Evolutionary conservation across 148 eudicot species (phyloP).

Genomic region (Beta vulgaris): DNA sequence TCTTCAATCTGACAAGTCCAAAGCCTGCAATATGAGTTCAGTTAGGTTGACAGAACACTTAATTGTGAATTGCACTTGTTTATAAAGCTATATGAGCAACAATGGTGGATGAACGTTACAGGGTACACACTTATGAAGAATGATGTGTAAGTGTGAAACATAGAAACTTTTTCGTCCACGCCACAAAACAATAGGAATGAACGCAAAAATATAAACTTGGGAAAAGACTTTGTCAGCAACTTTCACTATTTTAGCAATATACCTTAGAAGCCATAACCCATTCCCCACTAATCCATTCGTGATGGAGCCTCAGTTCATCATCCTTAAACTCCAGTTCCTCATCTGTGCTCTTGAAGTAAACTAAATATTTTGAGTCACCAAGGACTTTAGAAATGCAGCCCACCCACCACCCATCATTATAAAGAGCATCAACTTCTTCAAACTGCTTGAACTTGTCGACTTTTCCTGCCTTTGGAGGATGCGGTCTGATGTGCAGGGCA

Average conservation of each 20-base stretch:
- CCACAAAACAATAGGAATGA: background rate
- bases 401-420: conserved; percentile 94
- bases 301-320: conserved; percentile 67
- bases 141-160: background rate
- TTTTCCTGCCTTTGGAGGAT: conserved; percentile 47
- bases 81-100: background rate
- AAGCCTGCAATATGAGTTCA: conserved; percentile 24
- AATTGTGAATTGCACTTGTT: background rate
- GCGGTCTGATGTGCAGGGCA: conserved; percentile 59
- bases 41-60: background rate
- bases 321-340: conserved; percentile 61
- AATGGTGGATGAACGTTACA: background rate
- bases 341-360: conserved; percentile 53
- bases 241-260: background rate
- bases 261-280: conserved; percentile 74
- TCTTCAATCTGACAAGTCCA: conserved; percentile 24
- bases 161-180: background rate
- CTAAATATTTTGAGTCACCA: conserved; percentile 43
- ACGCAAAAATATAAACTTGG: background rate
- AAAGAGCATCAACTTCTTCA: conserved; percentile 81
- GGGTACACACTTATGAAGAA: background rate
- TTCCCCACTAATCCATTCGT: conserved; percentile 77
- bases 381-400: conserved; percentile 66
- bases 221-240: background rate
- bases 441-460: conserved; percentile 42